Conservation (phyloP, 164 flowering plant species). For the Stephania cephalantha region DNA sequence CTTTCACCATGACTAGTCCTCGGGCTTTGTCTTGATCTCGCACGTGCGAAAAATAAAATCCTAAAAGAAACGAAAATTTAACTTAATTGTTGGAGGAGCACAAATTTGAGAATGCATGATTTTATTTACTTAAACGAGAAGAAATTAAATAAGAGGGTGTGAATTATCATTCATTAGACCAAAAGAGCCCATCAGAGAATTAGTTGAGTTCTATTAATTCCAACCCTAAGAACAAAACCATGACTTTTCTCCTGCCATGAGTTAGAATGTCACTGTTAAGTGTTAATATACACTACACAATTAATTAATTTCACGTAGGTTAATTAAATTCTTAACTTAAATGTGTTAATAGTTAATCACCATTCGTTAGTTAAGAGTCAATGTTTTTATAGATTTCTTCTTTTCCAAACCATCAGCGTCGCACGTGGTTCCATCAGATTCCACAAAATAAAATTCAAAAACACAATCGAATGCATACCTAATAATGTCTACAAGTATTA, state of each 20-base stretch:
- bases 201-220: not conserved
- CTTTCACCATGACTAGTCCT: too few relatives aligned
- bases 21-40: too few relatives aligned
- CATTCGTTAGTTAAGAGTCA: too few relatives aligned
- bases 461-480: not conserved
- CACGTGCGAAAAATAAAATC: too few relatives aligned
- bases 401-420: not conserved
- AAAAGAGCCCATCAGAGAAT: not conserved
- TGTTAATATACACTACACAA: too few relatives aligned
- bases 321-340: too few relatives aligned
- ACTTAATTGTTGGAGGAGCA: too few relatives aligned
- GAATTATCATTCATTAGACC: conserved; percentile 10
- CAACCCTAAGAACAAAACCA: not conserved
- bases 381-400: not conserved
- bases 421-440: not conserved
- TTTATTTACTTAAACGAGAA: conserved; percentile 7
- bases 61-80: too few relatives aligned
- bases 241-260: not conserved
- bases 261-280: not conserved
- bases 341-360: too few relatives aligned
- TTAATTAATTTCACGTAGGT: too few relatives aligned
- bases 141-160: conserved; percentile 2
- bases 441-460: not conserved
- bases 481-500: too few relatives aligned
- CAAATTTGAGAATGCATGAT: not conserved